Percentiles rank a stretch among this genome's conserved stretches.
Conservation (phyloP, 768 basidiomycete species). For the Nidularia pulvinata region DNA sequence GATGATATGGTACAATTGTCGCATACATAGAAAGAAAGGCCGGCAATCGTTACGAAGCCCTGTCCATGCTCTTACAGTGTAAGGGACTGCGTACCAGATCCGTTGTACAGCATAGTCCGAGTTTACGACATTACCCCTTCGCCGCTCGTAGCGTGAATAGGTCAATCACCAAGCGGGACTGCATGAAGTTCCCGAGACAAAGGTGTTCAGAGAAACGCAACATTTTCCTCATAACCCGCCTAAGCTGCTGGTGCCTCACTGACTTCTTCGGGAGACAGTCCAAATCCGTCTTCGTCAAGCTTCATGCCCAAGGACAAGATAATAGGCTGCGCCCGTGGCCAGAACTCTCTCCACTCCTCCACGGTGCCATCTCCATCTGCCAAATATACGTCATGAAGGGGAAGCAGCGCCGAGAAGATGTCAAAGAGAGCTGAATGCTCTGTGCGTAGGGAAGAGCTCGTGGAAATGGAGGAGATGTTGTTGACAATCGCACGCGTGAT, state of each 20-base stretch:
- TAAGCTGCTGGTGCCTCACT: neutral
- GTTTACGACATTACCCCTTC: no score
- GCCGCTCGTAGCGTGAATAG: neutral
- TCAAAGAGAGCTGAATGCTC: slow-evolving; percentile 2
- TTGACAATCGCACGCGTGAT: neutral
- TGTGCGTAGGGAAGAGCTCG: neutral
- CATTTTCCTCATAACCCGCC: neutral
- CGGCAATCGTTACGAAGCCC: no score
- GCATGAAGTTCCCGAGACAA: neutral
- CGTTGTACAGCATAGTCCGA: no score
- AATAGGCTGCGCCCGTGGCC: slow-evolving; percentile 2
- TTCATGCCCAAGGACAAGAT: slow-evolving; percentile 1
- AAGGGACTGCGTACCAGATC: no score
- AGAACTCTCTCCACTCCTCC: slow-evolving; percentile 8
- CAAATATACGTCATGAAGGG: slow-evolving; percentile 3
- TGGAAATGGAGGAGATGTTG: slow-evolving; percentile 3
- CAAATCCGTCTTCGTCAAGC: slow-evolving; percentile 5
- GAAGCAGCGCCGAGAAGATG: slow-evolving; percentile 1
- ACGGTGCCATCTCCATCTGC: neutral
- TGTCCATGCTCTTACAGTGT: no score
- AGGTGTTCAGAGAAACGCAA: neutral
- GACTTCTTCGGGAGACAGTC: neutral
- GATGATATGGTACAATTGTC: no score
- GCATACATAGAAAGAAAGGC: no score
- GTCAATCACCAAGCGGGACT: neutral